Base-by-base conservation (phyloP, 345 rosid species). In the sweet orange (Citrus sinensis) region DNA sequence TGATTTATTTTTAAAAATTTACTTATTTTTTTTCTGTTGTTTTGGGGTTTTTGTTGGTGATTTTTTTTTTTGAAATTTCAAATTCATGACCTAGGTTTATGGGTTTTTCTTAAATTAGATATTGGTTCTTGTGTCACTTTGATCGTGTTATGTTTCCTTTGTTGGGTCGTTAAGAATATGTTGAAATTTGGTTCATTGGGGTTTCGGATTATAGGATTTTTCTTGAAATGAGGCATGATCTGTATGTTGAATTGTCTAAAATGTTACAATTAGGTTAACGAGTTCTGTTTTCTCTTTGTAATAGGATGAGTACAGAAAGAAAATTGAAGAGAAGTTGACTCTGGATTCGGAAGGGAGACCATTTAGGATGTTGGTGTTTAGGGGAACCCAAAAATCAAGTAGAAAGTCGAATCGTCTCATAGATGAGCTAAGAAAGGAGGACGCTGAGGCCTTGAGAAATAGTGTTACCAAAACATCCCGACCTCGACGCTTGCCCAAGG, bases 321-420 rank as follows among this genome's bases (percentile, higher is more conserved):
- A 69, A 67, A 55, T 89, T 81, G 66, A 19, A 34, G 82, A 86
- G 29, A 84, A 76, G 70, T 82, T 83, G 60, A 80, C 74, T 76
- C 77, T 82, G 67, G 88, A 87, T 84, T 76, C 82, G 13, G 81
- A 87, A 40, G 88, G 88, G 71, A 87, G 82, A 73, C 89, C 89
- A 37, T 87, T 80, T 67, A 83, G 78, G 84, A 87, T 86, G 87
- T 56, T 89, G 78, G 89, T 86, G 32, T 87, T 89, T 72, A 84
- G 90, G 65, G 90, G 89, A 83, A 87, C 85, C 77, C 88, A 87
- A 2, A 87, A 86, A 83, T 89, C 87, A 0, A 67, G 78, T 54
- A 70, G 86, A 67, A 87, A 73, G 27, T 73, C 78, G 1, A 54
- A 61, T 67, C 74, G 64, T 80, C 65, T 58, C 35, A 79, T 87